Percentiles rank a stretch among this genome's conserved stretches.
Conservation (phyloP, 73 alveolate species). For the Uronychia setigera region DNA sequence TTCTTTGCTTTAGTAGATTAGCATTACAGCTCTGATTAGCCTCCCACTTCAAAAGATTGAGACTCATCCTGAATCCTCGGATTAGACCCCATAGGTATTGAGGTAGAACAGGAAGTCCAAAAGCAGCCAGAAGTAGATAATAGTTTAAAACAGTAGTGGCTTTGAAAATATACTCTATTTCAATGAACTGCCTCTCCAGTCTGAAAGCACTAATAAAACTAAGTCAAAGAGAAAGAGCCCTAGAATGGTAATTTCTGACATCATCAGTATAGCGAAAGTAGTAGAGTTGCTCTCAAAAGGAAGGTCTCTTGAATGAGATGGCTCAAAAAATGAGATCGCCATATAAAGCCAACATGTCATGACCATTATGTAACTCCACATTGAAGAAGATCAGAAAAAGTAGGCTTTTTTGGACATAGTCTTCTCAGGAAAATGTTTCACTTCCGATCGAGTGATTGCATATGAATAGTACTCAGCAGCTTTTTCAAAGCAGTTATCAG, state of each 20-base stretch:
- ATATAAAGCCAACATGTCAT: slow-evolving; percentile 11
- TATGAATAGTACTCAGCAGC: neutral
- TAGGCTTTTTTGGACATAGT: neutral
- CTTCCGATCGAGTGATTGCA: neutral
- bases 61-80: too few relatives aligned
- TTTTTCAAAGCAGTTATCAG: neutral
- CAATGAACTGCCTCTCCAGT: too few relatives aligned
- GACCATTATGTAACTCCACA: neutral
- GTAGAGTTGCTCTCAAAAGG: neutral
- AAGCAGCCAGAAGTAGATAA: too few relatives aligned
- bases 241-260: neutral
- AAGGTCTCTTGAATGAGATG: slow-evolving; percentile 1
- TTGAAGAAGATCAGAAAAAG: neutral
- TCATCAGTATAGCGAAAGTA: neutral
- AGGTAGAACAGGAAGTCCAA: too few relatives aligned
- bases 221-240: too few relatives aligned
- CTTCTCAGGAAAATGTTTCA: neutral
- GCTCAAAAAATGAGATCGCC: slow-evolving; percentile 24
- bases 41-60: slow-evolving; percentile 12
- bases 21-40: slow-evolving; percentile 18
- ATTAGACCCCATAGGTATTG: too few relatives aligned
- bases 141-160: too few relatives aligned
- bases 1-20: slow-evolving; percentile 15
- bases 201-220: too few relatives aligned
- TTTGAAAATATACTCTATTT: too few relatives aligned